Base-by-base conservation (phyloP, 1,284 basidiomycete genomes). In the Waitea zeae region DNA sequence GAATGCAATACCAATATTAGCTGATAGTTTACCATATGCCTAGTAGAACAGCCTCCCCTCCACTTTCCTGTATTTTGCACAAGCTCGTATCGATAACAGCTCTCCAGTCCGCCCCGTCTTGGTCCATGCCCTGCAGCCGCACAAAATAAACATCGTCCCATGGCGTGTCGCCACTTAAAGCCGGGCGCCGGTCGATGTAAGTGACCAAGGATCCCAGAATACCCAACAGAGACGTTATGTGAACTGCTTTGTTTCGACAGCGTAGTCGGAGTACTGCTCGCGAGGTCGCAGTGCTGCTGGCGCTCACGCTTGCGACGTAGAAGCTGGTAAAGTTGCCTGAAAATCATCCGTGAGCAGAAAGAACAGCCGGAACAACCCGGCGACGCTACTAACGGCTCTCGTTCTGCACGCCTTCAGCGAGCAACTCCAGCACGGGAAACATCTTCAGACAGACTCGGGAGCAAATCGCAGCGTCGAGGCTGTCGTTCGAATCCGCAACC, bases 181-280 rank as follows among this genome's bases (percentile, higher is more conserved):
- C 61, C 1, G 79, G 79, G 37, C 78, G 60, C 31, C 79, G 60
- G 45, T 81, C 75, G 30, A 83, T 61, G 4, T 72, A 65, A n/a
- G 51, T 50, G 22, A 58, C 35, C 11, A 30, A 27, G 3, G 56
- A 32, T 20, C 43, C 37, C 12, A 58, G 44, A 14, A 15, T 6
- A 9, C 29, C 11, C 29, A 11, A 17, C 29, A 12, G 7, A 30
- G 15, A 7, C 15, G 9, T 14, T 6, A 17, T 17, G 9, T 6
- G 14, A 7, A 30, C 9, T 51, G 50, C 30, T 30, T 7, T 7
- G 14, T 30, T 15, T 6, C 15, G 9, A 6, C 9, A 30, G 6
- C 9, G 6, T 7, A 15, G 29, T 43, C 34, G 48, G 51, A 12
- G 32, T 6, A 34, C 15, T 28, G 31, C 20, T 30, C 17, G 17